phyloP scores from a whole-genome alignment of 23 red algal genomes.

The Agarophyton chilense region DNA sequence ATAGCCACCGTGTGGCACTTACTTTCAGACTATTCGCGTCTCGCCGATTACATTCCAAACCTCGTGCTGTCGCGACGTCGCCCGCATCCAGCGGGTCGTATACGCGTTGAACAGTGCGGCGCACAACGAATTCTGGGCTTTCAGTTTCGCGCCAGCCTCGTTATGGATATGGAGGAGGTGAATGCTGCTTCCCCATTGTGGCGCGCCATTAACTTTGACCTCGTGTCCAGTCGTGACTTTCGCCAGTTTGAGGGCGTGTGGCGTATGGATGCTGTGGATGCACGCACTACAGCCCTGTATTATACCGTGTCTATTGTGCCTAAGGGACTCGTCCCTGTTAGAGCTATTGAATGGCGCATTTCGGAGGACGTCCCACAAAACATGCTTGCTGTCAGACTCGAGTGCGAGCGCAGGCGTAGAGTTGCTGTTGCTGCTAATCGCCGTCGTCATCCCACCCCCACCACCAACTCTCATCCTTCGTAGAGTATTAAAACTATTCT shows the following conservation, averaged over 20 bases:
- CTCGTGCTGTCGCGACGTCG: constrained; percentile 63
- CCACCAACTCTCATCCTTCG: neutral
- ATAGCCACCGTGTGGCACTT: constrained; percentile 79
- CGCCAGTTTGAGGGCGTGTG: constrained; percentile 82
- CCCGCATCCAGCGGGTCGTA: constrained; percentile 78
- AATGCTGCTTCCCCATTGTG: constrained; percentile 11
- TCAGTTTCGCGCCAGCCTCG: constrained; percentile 86
- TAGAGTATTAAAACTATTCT: neutral
- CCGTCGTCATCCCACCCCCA: neutral
- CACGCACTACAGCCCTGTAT: constrained; percentile 58
- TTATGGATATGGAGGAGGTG: constrained; percentile 95
- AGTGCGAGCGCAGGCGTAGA: constrained; percentile 68
- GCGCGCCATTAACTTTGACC: constrained; percentile 78
- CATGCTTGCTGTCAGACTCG: constrained; percentile 66
- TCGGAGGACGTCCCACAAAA: constrained; percentile 89
- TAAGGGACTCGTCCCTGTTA: constrained; percentile 84
- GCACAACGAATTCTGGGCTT: constrained; percentile 92
- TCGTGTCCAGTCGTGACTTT: constrained; percentile 88
- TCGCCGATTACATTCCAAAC: constrained; percentile 90
- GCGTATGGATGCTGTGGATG: constrained; percentile 64
- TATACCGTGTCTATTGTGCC: constrained; percentile 89
- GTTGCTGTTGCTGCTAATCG: neutral
- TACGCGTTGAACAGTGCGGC: constrained; percentile 91
- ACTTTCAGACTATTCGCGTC: constrained; percentile 83
- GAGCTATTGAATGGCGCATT: constrained; percentile 96